Evolutionary conservation across 345 rosid genomes (phyloP), one percentile per base, ranked within the genome.

Genomic region (Erucastrum elatum): DNA sequence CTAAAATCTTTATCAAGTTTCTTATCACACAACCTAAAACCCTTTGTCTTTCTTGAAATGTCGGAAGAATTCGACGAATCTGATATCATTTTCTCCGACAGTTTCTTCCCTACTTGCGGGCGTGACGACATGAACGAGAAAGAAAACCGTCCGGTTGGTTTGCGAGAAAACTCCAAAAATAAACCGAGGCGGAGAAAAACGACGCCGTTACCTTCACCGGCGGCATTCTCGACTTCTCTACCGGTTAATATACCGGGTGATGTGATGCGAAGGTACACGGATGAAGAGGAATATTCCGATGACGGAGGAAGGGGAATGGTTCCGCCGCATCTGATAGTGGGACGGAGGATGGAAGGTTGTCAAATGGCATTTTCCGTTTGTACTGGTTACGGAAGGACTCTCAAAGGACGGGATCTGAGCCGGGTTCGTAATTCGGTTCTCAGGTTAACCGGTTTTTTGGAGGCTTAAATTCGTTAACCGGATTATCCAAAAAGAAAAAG

Each of bases 391-490:
- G 98, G 97, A 66, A 85, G 98, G 74, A 90, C 89, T 61, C 88
- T 94, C 13, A 94, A 94, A 72, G 98, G 98, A 10, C 77, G 97
- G 26, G 86, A 90, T 83, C 83, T 94, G 75, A 91, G 91, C 30
- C 84, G 84, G 74, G 95, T 94, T 71, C 81, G 98, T 75, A 89
- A 92, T 82, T 90, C 97, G 10, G 84, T 94, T 77, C 94, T 94
- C 26, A 75, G 89, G 68, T 79, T 91, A 90, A 94, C 98, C 33
- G 98, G 97, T 0, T 92, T 92, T 82, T 79, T 92, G 81, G 98
- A 94, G 76, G 72, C 92, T 4, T 90, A 74, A 83, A 37, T 44
- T 9, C 58, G 26, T 8, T 30, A 10, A 7, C 62, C 27, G 12
- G 44, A 21, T 72, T 10, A 3, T 5, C 37, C 37, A 29, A 29